Conservation (phyloP, 495 filamentous ascomycete species). For the Penicillium simplicissimum region DNA sequence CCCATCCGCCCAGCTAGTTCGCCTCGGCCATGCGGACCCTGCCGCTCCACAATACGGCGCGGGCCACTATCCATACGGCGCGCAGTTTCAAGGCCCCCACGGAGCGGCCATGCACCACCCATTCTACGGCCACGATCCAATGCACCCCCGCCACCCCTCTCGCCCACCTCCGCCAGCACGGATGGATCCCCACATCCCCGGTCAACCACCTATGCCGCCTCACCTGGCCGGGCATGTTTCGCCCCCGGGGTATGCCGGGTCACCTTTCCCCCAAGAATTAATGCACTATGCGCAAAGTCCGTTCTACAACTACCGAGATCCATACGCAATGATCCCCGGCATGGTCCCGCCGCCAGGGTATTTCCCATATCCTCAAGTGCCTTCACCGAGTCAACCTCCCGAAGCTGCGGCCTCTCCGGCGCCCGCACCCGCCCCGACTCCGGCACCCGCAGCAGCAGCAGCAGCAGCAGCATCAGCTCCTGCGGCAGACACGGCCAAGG, state of each 20-base stretch:
- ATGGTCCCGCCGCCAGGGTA: constrained; percentile 39
- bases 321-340: constrained; percentile 43
- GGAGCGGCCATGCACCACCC: constrained; percentile 35
- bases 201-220: constrained; percentile 35
- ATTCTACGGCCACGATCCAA: constrained; percentile 41
- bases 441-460: constrained; percentile 9
- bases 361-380: constrained; percentile 40
- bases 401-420: constrained; percentile 23
- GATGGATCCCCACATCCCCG: constrained; percentile 31
- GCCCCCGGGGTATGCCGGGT: constrained; percentile 35
- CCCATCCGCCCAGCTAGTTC: constrained; percentile 44
- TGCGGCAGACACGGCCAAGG: constrained; percentile 41
- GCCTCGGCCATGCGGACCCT: constrained; percentile 40
- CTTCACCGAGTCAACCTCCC: constrained; percentile 36
- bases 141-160: constrained; percentile 26
- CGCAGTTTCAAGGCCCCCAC: constrained; percentile 39
- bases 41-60: constrained; percentile 36
- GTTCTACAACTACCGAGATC: constrained; percentile 50
- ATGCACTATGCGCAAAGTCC: constrained; percentile 46
- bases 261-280: constrained; percentile 48
- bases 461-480: constrained; percentile 11
- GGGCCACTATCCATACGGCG: constrained; percentile 36
- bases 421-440: constrained; percentile 7
- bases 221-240: constrained; percentile 32
- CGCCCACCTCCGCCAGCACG: constrained; percentile 30